A percentile compares a stretch with the other conserved stretches of the same genome.
These are phyloP conservation scores for Auricularia cornea DNA, from an alignment of 768 basidiomycete genomes.

Conservation along the genomic window DNA sequence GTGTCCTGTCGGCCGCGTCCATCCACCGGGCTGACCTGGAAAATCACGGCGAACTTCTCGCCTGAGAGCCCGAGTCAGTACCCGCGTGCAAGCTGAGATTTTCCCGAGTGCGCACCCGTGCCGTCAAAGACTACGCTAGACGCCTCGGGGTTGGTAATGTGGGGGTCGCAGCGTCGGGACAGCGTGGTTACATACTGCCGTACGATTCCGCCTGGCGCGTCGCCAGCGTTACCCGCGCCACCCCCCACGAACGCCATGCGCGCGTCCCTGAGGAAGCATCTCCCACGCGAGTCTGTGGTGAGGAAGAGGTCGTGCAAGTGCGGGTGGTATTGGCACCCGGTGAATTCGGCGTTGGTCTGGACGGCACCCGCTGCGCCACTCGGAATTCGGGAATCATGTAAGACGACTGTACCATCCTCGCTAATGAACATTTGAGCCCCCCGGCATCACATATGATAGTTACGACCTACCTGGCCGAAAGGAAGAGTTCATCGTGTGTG, in stretches of 20 bases:
- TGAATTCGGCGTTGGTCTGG: conserved; percentile 45
- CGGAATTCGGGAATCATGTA: conserved; percentile 1
- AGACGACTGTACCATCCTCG: neutral
- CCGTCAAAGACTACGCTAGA: conserved; percentile 63
- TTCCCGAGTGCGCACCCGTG: conserved; percentile 40
- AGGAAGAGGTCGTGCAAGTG: conserved; percentile 58
- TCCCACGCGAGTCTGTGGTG: conserved; percentile 51
- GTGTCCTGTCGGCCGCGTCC: conserved; percentile 1
- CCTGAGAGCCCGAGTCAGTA: conserved; percentile 37
- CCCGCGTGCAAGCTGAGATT: no score
- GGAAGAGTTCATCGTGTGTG: conserved; percentile 1
- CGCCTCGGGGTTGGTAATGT: conserved; percentile 53
- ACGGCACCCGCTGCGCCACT: conserved; percentile 29
- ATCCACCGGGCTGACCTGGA: conserved; percentile 38
- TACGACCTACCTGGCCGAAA: conserved; percentile 1
- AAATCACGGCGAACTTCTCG: conserved; percentile 52
- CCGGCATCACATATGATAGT: no score
- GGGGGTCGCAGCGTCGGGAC: conserved; percentile 30
- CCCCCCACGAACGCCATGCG: conserved; percentile 52
- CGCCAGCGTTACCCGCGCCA: neutral
- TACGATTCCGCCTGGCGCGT: neutral
- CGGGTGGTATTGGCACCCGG: conserved; percentile 61
- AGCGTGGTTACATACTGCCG: conserved; percentile 38
- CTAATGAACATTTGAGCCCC: neutral
- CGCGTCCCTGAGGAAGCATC: conserved; percentile 57